A percentile compares a stretch with the other conserved stretches of the same genome.
phyloP scores from a whole-genome alignment of 2,329 filamentous ascomycete species.

The Fusarium sp. region DNA sequence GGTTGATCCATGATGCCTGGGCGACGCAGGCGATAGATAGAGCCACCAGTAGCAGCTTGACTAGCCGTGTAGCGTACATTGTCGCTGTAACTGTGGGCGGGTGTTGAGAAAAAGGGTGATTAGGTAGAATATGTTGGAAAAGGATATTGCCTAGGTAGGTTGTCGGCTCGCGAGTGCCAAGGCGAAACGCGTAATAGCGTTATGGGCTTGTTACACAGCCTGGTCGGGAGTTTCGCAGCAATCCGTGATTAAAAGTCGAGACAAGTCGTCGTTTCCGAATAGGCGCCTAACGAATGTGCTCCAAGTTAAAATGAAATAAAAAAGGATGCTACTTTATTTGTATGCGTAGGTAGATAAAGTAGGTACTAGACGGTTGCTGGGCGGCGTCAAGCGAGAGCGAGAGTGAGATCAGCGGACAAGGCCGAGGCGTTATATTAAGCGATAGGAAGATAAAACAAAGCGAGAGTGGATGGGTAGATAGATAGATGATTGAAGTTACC shows the following conservation, averaged over 20 bases:
- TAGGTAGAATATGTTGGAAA: slow-evolving; percentile 3
- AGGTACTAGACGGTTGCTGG: slow-evolving; percentile 14
- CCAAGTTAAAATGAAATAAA: neutral
- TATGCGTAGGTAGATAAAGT: neutral
- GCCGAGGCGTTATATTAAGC: slow-evolving; percentile 21
- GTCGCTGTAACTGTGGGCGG: slow-evolving; percentile 8
- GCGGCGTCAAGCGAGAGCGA: slow-evolving; percentile 32
- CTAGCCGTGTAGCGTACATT: slow-evolving; percentile 61
- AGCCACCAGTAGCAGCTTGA: slow-evolving; percentile 61
- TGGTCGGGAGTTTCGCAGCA: slow-evolving; percentile 1
- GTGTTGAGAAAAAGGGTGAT: slow-evolving; percentile 5
- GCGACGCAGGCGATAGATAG: slow-evolving; percentile 59
- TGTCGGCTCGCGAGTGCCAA: slow-evolving; percentile 10
- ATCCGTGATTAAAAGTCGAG: slow-evolving; percentile 9
- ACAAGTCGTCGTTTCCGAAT: slow-evolving; percentile 6
- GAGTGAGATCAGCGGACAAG: slow-evolving; percentile 28
- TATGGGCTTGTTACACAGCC: slow-evolving; percentile 12
- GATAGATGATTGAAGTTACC: neutral
- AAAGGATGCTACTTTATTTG: slow-evolving; percentile 5
- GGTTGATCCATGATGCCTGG: slow-evolving; percentile 54
- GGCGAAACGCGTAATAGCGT: slow-evolving; percentile 13
- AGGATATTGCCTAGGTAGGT: slow-evolving; percentile 2
- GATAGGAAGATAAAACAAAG: slow-evolving; percentile 18
- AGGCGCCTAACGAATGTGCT: slow-evolving; percentile 12
- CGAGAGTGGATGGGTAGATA: slow-evolving; percentile 21